Base-by-base conservation (phyloP, 1,139 yeast genomes). In the Petasospora rhodanensis region DNA sequence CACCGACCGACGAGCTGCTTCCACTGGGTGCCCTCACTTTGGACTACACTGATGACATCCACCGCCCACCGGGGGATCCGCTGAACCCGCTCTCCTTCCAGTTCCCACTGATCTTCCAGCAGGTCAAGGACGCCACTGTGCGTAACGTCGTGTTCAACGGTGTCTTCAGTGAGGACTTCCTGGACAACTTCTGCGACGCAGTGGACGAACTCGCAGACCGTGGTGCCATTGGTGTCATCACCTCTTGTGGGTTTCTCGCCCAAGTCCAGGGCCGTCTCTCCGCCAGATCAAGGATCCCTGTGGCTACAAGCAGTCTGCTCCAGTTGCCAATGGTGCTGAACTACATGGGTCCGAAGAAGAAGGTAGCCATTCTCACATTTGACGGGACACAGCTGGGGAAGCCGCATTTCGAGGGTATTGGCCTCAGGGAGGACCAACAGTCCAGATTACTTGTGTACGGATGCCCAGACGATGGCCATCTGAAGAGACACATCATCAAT, bases 61-160 rank as follows among this genome's bases (percentile, higher is more conserved):
- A 47, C 27, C 38, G 60, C 29, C 57, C 59, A 3, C 54, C 56
- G 7, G 59, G 60, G 4, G 61, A 56, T 34, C 55, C 54, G 6
- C 45, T 53, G 22, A 49, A 49, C 34, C 35, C 33, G 20, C 40
- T 43, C 9, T 47, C 55, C 2, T 56, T 49, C 47, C 34, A 35
- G 11, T 39, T 37, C 31, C 41, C 45, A 4, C 24, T 41, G 14
- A 31, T 39, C 17, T 28, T 34, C 15, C 31, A 34, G 22, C 13
- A 18, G 12, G 43, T 41, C 5, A 16, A 24, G 18, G 27, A 41
- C 19, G 41, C 36, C 2, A 37, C 41, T 1, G 41, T 37, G 4
- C 36, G 26, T 18, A 39, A 41, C 32, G 34, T 41, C 20, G 45
- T 41, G 3, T 47, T 51, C 25, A 40, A 45, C 7, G 55, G 56